A percentile compares a stretch with the other conserved stretches of the same genome.
Conservation (phyloP, 179 eudicot genomes). For the Dionaea muscipula region DNA sequence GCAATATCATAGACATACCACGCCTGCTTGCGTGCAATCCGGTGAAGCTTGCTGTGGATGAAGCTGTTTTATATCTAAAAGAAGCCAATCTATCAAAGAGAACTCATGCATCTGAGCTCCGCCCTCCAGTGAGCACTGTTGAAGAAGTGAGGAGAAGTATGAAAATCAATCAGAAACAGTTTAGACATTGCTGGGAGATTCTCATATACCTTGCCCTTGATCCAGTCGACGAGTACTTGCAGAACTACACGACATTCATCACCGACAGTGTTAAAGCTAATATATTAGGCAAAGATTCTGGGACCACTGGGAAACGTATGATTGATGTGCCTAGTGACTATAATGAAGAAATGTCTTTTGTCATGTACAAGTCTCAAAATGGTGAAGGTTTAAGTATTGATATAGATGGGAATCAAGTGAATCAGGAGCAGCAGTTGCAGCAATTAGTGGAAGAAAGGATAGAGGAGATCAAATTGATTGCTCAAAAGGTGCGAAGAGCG, state of each 20-base stretch:
- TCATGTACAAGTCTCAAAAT: slow-evolving; percentile 51
- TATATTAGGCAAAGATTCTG: slow-evolving; percentile 64
- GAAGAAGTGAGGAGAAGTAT: slow-evolving; percentile 58
- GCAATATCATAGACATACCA: slow-evolving; percentile 53
- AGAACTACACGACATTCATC: slow-evolving; percentile 46
- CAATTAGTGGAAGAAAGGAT: slow-evolving; percentile 65
- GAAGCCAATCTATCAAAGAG: slow-evolving; percentile 67
- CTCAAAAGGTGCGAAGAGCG: slow-evolving; percentile 31
- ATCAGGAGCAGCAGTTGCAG: slow-evolving; percentile 53
- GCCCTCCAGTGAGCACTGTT: slow-evolving; percentile 38
- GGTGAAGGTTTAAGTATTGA: slow-evolving; percentile 29
- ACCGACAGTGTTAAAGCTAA: slow-evolving; percentile 48
- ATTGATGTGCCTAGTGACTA: slow-evolving; percentile 52
- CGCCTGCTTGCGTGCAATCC: slow-evolving; percentile 49
- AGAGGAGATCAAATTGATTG: slow-evolving; percentile 38
- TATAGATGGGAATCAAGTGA: slow-evolving; percentile 39
- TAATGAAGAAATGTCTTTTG: slow-evolving; percentile 59
- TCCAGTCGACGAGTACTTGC: slow-evolving; percentile 52
- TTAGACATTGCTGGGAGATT: slow-evolving; percentile 83
- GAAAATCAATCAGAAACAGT: slow-evolving; percentile 79
- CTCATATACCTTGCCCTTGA: slow-evolving; percentile 61
- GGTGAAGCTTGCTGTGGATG: slow-evolving; percentile 35
- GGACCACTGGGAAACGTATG: slow-evolving; percentile 44
- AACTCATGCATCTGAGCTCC: slow-evolving; percentile 34
- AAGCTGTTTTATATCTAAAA: slow-evolving; percentile 36